Conservation (phyloP, 345 rosid genomes). For the Hirschfeldia incana region DNA sequence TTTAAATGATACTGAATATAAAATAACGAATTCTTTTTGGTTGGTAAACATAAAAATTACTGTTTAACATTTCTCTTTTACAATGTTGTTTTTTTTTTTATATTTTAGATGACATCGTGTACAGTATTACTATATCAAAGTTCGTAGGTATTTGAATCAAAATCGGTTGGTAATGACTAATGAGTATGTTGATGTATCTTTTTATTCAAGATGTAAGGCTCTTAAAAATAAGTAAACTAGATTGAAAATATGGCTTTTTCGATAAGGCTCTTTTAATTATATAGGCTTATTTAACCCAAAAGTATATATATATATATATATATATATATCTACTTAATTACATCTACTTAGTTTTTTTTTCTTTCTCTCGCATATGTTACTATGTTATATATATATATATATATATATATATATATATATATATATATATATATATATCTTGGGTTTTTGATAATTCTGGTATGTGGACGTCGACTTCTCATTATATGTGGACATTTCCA, state of each 20-base stretch:
- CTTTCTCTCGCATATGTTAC: background rate
- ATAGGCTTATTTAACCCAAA: background rate
- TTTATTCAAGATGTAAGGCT: background rate
- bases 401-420: background rate
- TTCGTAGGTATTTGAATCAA: background rate
- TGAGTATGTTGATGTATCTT: background rate
- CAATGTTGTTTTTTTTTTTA: background rate
- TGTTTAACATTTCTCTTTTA: too few species aligned
- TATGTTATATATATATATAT: background rate
- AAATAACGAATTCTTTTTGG: too few species aligned
- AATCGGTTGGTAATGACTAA: background rate
- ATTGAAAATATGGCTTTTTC: background rate
- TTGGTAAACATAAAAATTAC: too few species aligned
- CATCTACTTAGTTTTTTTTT: background rate
- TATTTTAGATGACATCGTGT: background rate
- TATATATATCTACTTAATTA: too few species aligned
- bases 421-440: background rate
- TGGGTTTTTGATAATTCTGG: background rate
- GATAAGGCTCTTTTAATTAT: background rate
- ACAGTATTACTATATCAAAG: background rate
- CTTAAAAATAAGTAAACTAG: background rate
- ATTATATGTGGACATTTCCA: background rate
- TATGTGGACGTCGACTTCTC: background rate
- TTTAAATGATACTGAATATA: too few species aligned
- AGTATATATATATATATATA: background rate